These are phyloP conservation scores for Umbilicus rupestris DNA, from an alignment of 164 flowering plant species.

Conservation along the genomic window DNA sequence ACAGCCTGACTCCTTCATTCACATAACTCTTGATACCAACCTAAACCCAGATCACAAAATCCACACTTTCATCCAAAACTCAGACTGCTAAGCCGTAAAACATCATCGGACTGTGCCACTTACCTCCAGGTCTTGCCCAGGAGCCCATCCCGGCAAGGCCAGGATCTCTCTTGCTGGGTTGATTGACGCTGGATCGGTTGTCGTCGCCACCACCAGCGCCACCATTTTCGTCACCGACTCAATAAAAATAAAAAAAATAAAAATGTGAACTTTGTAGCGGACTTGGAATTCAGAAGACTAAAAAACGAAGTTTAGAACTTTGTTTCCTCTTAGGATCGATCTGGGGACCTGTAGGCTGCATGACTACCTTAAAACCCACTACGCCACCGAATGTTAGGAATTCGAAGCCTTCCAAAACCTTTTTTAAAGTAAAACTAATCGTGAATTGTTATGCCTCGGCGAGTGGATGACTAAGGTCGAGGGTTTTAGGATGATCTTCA, in stretches of 20 bases:
- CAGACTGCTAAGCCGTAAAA: background rate
- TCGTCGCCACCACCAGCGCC: conserved; percentile 68
- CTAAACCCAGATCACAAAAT: conserved; percentile 1
- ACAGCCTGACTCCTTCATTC: conserved; percentile 46
- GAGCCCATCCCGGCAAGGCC: conserved; percentile 77
- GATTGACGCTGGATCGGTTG: conserved; percentile 73
- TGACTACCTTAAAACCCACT: too few species aligned
- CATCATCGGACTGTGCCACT: background rate
- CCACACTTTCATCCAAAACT: background rate
- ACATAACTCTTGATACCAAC: conserved; percentile 26
- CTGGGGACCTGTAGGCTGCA: conserved; percentile 4
- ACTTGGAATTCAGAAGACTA: too few species aligned
- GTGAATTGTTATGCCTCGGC: too few species aligned
- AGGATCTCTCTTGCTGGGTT: conserved; percentile 68
- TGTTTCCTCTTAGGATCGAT: background rate
- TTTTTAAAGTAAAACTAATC: too few species aligned
- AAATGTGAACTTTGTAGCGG: too few species aligned
- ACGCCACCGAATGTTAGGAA: too few species aligned
- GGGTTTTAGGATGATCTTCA: conserved; percentile 10
- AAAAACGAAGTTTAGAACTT: too few species aligned
- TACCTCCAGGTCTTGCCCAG: conserved; percentile 10
- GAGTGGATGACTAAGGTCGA: background rate
- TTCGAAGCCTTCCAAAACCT: too few species aligned
- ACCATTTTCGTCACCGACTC: conserved; percentile 33
- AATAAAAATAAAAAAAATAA: background rate